Base-by-base conservation (phyloP, 2,329 filamentous ascomycete genomes). In the Cladophialophora exuberans region DNA sequence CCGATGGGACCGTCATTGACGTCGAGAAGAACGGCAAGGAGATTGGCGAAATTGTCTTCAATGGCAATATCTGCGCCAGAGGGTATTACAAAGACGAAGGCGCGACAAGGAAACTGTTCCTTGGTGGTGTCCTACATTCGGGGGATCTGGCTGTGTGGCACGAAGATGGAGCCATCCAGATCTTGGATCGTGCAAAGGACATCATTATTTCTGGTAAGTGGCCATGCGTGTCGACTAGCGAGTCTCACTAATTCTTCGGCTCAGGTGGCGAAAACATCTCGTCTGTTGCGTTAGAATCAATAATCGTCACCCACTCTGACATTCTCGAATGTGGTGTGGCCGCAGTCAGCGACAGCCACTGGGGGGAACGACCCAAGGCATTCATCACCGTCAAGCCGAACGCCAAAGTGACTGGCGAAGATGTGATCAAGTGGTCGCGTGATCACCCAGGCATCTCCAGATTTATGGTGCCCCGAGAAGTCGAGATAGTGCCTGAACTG, bases 281-380 rank as follows among this genome's bases (percentile, higher is more conserved):
- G 2, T 95, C 89, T 0, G 88, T 99, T 1, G 91, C 94, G 0
- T 81, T 99, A 3, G 94, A 99, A 73, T 84, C 86, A 56, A 90
- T 96, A 85, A 81, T 99, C 1, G 87, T 87, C 4, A 87, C 90
- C 44, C 94, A 99, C 69, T 90, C 92, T 0, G 85, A 90, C 62
- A 84, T 99, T 31, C 83, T 99, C 20, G 94, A 99, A 75, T 92
- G 88, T 1, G 94, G 90, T 31, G 92, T 97, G 26, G 90, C 97
- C 4, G 89, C 89, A 1, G 86, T 97, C 1, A 80, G 87, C 0
- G 92, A 97, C 70, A 86, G 85, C 31, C 89, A 95, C 69, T 99
- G 93, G 92, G 94, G 94, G 20, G 94, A 99, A 74, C 77, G 90
- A n/a, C 93, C 94, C 10, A 96, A 96, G 74, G 94, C 93, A 0